Conservation (phyloP, 108 stramenopile genomes). For the Nitzschia putrida region DNA sequence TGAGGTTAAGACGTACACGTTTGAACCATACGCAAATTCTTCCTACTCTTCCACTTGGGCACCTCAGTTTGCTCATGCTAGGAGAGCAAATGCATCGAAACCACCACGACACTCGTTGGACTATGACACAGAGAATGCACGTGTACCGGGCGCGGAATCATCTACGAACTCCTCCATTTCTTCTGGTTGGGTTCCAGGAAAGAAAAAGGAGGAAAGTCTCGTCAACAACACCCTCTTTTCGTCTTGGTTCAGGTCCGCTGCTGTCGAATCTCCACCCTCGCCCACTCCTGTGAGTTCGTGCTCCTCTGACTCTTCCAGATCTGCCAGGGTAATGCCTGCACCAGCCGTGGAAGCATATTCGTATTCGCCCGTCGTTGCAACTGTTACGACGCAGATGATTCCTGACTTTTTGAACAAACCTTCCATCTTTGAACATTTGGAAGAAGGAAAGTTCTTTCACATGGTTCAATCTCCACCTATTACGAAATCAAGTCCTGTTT, state of each 20-base stretch:
- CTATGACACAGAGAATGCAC: no score
- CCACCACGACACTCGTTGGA: no score
- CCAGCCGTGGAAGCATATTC: neutral
- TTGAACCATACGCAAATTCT: constrained; percentile 13
- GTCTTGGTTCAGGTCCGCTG: constrained; percentile 11
- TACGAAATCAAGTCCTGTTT: neutral
- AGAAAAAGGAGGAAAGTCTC: neutral
- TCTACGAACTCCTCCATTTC: constrained; percentile 7
- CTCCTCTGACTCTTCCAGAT: neutral
- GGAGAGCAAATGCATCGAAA: no score
- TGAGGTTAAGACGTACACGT: constrained; percentile 2
- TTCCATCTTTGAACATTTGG: constrained; percentile 15
- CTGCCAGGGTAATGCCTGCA: neutral
- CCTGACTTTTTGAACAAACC: constrained; percentile 18
- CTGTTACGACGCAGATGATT: constrained; percentile 4
- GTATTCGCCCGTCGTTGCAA: constrained; percentile 4
- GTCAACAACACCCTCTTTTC: constrained; percentile 1
- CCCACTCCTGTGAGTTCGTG: neutral
- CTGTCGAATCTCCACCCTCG: neutral
- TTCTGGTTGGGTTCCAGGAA: constrained; percentile 13
- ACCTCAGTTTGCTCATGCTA: constrained; percentile 13
- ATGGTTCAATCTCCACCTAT: neutral
- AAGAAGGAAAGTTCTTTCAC: constrained; percentile 1
- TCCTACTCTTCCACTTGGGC: constrained; percentile 27
- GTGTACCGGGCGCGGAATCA: neutral